A percentile compares a stretch with the other conserved stretches of the same genome.
Evolutionary conservation across 441 rosid species (phyloP).

Genomic region (Mallotus repandus): DNA sequence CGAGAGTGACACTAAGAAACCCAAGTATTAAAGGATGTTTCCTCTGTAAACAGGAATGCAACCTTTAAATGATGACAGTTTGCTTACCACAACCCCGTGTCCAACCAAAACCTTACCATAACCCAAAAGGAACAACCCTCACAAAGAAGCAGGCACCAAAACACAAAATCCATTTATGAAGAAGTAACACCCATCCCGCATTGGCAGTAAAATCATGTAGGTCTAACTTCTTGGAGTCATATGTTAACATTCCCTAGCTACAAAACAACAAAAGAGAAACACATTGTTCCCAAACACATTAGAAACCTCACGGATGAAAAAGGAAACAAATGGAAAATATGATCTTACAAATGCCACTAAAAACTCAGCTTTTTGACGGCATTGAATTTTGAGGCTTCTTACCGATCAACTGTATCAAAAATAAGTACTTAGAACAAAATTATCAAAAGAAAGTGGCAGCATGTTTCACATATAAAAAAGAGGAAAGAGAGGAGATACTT

Average conservation of each 20-base stretch:
- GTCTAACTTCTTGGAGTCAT: slow-evolving; percentile 3
- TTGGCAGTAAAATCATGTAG: background rate
- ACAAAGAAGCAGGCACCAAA: background rate
- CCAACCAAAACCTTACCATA: background rate
- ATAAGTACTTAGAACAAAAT: background rate
- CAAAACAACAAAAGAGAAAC: background rate
- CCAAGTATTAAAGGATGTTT: background rate
- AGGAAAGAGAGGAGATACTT: background rate
- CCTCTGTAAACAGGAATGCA: background rate
- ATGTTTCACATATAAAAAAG: background rate
- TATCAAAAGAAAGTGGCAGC: background rate
- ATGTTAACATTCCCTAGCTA: slow-evolving; percentile 1
- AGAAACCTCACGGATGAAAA: background rate
- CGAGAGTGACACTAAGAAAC: background rate
- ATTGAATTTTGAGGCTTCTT: background rate
- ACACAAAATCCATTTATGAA: slow-evolving; percentile 1
- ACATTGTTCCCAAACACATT: background rate
- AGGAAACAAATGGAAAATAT: background rate
- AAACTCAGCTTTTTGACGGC: background rate
- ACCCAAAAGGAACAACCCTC: background rate
- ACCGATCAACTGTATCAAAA: background rate
- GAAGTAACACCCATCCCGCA: slow-evolving; percentile 2
- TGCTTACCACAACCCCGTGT: background rate
- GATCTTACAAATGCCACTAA: background rate
- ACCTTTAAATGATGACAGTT: background rate